phyloP scores from a whole-genome alignment of 805 yeast genomes.

The Metschnikowia gruessii region DNA sequence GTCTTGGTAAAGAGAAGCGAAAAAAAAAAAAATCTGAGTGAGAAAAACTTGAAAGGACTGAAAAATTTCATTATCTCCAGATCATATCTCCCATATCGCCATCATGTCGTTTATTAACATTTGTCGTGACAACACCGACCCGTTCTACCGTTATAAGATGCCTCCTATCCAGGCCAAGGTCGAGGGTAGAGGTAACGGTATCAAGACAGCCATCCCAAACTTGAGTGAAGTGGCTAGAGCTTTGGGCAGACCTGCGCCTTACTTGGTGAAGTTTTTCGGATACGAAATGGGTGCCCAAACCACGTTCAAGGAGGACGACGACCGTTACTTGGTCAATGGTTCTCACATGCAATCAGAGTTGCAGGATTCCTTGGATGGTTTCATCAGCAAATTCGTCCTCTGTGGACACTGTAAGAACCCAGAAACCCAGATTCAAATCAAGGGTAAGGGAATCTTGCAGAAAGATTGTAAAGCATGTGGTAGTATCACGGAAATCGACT shows the following conservation, averaged over 20 bases:
- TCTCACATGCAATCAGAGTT: constrained; percentile 85
- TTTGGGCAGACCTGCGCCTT: constrained; percentile 86
- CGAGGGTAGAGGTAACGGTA: constrained; percentile 99
- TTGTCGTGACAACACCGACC: constrained; percentile 95
- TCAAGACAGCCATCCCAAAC: constrained; percentile 90
- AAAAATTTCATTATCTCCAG: background rate
- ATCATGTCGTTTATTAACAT: constrained; percentile 86
- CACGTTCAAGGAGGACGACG: constrained; percentile 70
- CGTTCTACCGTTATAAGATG: constrained; percentile 99
- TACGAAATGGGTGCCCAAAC: constrained; percentile 98
- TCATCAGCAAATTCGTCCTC: constrained; percentile 86
- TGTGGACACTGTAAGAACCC: constrained; percentile 97
- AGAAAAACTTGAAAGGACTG: background rate
- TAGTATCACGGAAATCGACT: constrained; percentile 76
- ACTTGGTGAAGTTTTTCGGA: constrained; percentile 92
- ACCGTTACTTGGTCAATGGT: constrained; percentile 92
- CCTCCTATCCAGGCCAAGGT: constrained; percentile 96
- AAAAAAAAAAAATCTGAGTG: constrained; percentile 4
- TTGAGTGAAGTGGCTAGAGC: constrained; percentile 93
- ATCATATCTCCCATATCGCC: constrained; percentile 10
- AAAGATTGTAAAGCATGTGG: constrained; percentile 99
- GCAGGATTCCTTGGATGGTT: constrained; percentile 93
- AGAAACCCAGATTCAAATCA: constrained; percentile 86
- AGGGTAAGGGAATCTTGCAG: constrained; percentile 69
- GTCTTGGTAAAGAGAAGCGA: constrained; percentile 2